Evolutionary conservation across 768 basidiomycete genomes (phyloP).

Genomic region (Pleurotus tuoliensis): DNA sequence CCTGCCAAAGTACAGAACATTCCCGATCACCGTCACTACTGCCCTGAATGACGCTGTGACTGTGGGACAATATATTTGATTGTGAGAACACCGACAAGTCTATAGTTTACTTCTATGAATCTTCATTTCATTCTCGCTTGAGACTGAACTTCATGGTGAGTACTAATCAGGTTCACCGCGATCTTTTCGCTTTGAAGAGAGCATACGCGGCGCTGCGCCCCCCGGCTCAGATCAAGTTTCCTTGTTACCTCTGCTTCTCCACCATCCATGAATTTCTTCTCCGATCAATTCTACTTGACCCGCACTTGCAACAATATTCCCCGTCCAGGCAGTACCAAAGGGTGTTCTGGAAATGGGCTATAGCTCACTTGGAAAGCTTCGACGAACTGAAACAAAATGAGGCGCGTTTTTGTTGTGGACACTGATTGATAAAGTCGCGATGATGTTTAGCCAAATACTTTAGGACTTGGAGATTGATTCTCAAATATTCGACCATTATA

Average conservation of each 20-base stretch:
- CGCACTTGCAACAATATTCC: constrained; percentile 54
- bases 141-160: background rate
- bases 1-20: too few species aligned
- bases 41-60: too few species aligned
- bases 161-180: constrained; percentile 19
- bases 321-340: constrained; percentile 62
- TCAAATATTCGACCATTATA: constrained; percentile 59
- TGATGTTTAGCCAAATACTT: background rate
- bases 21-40: too few species aligned
- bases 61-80: background rate
- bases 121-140: background rate
- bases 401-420: constrained; percentile 29
- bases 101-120: background rate
- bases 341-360: constrained; percentile 72
- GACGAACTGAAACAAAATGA: constrained; percentile 31
- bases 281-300: constrained; percentile 42
- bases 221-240: constrained; percentile 37
- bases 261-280: constrained; percentile 56
- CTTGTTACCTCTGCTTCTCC: constrained; percentile 30
- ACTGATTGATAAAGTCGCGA: too few species aligned
- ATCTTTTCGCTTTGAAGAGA: constrained; percentile 42
- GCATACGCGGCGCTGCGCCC: constrained; percentile 51
- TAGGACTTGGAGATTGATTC: constrained; percentile 63
- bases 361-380: constrained; percentile 45
- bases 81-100: background rate